Conservation (phyloP, 2,329 filamentous ascomycete species). For the Colletotrichum paranaense region DNA sequence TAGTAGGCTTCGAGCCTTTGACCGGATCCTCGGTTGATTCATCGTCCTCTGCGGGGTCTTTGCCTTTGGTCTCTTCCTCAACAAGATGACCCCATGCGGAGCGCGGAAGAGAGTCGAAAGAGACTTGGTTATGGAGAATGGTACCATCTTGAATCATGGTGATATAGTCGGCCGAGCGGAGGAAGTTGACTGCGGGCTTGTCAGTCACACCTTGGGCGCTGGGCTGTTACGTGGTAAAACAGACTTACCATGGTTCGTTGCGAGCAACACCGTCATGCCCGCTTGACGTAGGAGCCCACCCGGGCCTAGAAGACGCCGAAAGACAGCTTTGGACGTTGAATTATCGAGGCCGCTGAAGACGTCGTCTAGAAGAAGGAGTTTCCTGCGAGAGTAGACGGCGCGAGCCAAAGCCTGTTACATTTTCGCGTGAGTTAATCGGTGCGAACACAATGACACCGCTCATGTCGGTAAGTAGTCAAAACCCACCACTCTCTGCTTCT, state of each 20-base stretch:
- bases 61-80: constrained; percentile 13
- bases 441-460: neutral
- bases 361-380: constrained; percentile 59
- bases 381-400: constrained; percentile 54
- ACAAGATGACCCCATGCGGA: constrained; percentile 36
- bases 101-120: constrained; percentile 36
- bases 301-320: constrained; percentile 52
- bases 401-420: constrained; percentile 53
- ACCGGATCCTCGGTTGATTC: neutral
- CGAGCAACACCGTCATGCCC: constrained; percentile 54
- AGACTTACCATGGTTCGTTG: constrained; percentile 50
- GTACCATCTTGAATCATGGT: constrained; percentile 40
- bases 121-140: constrained; percentile 40
- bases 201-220: neutral
- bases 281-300: constrained; percentile 53
- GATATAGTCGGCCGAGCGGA: constrained; percentile 40
- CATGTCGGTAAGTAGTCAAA: neutral
- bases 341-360: constrained; percentile 57
- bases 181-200: constrained; percentile 38
- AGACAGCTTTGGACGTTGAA: constrained; percentile 54
- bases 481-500: constrained; percentile 53
- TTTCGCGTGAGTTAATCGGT: neutral
- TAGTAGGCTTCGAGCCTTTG: neutral
- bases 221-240: neutral
- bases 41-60: neutral